These are phyloP conservation scores for Rhodamnia rubescens DNA, from an alignment of 345 rosid species.

Conservation along the genomic window DNA sequence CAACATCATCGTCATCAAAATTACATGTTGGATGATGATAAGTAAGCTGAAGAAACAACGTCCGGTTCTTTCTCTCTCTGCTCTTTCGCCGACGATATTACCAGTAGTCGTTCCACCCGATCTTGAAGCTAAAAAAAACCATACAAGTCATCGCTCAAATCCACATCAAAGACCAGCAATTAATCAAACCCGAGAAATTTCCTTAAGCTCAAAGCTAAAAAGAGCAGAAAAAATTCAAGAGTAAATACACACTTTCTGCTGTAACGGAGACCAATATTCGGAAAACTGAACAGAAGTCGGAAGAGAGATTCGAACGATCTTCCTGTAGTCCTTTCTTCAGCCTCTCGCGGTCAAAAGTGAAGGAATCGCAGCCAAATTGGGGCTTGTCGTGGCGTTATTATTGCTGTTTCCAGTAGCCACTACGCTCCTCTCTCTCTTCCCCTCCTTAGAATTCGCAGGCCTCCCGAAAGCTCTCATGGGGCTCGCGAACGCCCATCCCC, in stretches of 20 bases:
- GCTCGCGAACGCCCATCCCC: conserved; percentile 93
- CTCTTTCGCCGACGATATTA: not conserved
- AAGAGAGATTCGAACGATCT: not conserved
- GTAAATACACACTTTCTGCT: not conserved
- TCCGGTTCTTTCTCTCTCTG: not conserved
- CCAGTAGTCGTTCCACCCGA: not conserved
- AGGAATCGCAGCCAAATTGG: conserved; percentile 61
- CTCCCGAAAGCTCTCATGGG: conserved; percentile 88
- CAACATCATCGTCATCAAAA: not conserved
- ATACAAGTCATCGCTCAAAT: not conserved
- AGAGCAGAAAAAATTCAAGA: not conserved
- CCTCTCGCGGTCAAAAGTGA: conserved; percentile 57
- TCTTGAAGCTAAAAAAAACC: not conserved
- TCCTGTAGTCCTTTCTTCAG: not conserved
- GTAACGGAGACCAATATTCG: not conserved
- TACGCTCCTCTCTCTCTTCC: conserved; percentile 32
- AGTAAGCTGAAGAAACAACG: not conserved
- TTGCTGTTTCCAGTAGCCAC: conserved; percentile 4
- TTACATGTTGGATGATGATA: not conserved
- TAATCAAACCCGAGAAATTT: not conserved
- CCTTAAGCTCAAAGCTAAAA: not conserved
- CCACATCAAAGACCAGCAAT: not conserved
- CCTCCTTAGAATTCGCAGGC: conserved; percentile 23
- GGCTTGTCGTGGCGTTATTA: conserved; percentile 15
- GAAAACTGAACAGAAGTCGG: not conserved